Evolutionary conservation across 768 basidiomycete genomes (phyloP), one percentile per base, ranked within the genome.

Genomic region (Tylopilus vinaceipallidus): DNA sequence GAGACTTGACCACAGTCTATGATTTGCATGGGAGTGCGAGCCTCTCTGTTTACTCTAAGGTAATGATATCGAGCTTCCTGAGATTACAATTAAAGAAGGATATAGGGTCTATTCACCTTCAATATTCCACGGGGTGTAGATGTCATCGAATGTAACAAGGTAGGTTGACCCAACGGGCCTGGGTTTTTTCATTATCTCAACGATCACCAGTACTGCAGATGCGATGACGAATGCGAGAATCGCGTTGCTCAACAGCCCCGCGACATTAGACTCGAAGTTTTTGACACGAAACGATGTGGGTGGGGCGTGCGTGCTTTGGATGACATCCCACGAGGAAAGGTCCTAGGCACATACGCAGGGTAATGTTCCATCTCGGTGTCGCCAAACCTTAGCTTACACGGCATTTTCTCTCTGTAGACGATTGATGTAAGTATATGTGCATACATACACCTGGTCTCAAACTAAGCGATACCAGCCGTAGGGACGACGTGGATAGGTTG

Each of bases 291-390:
- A 4, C 59, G 68, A 17, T 70, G 76, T 47, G 86, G 86, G 3
- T 88, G 84, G 86, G 86, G 86, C 7, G 84, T 77, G 3, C 72
- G 83, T n/a, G 64, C 80, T 0, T 55, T 72, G 6, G 54, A 60
- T 0, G 57, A 68, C 23, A 54, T 88, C 1, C 64, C 65, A 19
- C 65, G 49, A 41, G 86, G 86, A 4, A 83, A 81, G 52, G 80
- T 88, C 3, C 52, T 88, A 22, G 87, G 86, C 3, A 68, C 83
- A 10, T 88, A 84, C 57, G 79, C 84, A 46, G 87, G 87, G 86
- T 86, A 57, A 65, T 29, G 73, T 61, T 12, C 26, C 27, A 40
- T 48, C 46, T 37, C 3, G 7, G 32, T 23, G 27, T 20, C 22
- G 29, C 20, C 27, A 34, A 41, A 50, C 2, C 6, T 6, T 10